phyloP scores from a whole-genome alignment of 2,329 filamentous ascomycete species.

The Aspergillus sp. region DNA sequence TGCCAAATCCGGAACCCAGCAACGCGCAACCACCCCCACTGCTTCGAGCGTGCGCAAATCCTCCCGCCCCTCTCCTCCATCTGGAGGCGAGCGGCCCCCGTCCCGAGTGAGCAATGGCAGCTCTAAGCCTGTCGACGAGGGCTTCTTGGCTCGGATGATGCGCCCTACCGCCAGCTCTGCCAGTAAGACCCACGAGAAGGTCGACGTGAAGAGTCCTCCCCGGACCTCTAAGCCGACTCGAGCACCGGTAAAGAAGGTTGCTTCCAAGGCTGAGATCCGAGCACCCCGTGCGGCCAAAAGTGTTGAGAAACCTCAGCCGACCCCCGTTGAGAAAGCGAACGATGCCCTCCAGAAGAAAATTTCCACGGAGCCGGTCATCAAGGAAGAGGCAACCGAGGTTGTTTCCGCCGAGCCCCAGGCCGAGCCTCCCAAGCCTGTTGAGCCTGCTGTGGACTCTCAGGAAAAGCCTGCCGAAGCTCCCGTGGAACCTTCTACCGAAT shows the following conservation, averaged over 20 bases:
- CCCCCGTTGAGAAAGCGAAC: not conserved
- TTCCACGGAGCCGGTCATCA: not conserved
- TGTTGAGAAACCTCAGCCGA: slow-evolving; percentile 5
- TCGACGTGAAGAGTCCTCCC: slow-evolving; percentile 42
- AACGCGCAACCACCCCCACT: slow-evolving; percentile 25
- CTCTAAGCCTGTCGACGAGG: slow-evolving; percentile 43
- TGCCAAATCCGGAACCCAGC: slow-evolving; percentile 20
- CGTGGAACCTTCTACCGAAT: not conserved
- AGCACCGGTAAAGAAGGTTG: slow-evolving; percentile 21
- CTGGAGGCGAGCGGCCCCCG: slow-evolving; percentile 36
- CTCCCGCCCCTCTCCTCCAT: slow-evolving; percentile 32
- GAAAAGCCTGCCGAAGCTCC: slow-evolving; percentile 8
- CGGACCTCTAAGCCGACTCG: slow-evolving; percentile 24
- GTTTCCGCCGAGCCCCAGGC: slow-evolving; percentile 4
- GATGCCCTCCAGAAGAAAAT: slow-evolving; percentile 1
- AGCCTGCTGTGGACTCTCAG: not conserved
- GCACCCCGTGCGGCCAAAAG: slow-evolving; percentile 20
- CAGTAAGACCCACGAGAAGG: slow-evolving; percentile 49
- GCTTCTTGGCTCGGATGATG: slow-evolving; percentile 53
- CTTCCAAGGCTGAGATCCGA: slow-evolving; percentile 25
- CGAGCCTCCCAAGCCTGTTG: not conserved
- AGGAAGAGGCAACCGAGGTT: slow-evolving; percentile 1
- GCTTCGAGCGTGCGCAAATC: slow-evolving; percentile 29
- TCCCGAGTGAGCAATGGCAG: slow-evolving; percentile 41
- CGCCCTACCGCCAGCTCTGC: slow-evolving; percentile 52